phyloP scores from a whole-genome alignment of 192 early-diverging fungal genomes.

The Backusella mclennaniae region DNA sequence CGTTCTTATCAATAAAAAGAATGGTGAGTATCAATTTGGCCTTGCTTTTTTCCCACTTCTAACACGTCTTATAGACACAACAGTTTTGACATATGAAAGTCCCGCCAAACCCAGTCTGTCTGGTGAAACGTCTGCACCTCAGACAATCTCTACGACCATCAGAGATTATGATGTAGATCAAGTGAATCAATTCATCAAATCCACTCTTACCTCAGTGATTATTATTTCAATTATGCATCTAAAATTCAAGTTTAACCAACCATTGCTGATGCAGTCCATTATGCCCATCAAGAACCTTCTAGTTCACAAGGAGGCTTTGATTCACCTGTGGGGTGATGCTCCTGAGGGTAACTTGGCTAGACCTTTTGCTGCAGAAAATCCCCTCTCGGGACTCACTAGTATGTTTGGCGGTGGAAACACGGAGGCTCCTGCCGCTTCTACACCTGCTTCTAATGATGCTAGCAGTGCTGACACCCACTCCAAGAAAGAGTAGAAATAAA shows the following conservation, averaged over 20 bases:
- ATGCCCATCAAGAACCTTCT: constrained; percentile 72
- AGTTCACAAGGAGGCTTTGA: constrained; percentile 71
- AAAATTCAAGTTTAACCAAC: constrained; percentile 87
- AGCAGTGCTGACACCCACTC: neutral
- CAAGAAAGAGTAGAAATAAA: constrained; percentile 16
- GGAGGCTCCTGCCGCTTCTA: constrained; percentile 7
- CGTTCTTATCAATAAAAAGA: constrained; percentile 59
- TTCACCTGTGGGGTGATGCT: constrained; percentile 78
- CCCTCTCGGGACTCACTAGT: constrained; percentile 55
- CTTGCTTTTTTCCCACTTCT: neutral
- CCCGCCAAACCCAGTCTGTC: constrained; percentile 55
- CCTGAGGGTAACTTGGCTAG: constrained; percentile 77
- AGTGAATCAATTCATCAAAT: constrained; percentile 66
- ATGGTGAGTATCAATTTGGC: constrained; percentile 47
- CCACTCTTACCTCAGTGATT: constrained; percentile 63
- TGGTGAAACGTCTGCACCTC: constrained; percentile 19
- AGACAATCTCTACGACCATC: constrained; percentile 39
- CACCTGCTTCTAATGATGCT: neutral
- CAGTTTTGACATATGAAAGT: constrained; percentile 77
- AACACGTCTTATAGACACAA: constrained; percentile 60
- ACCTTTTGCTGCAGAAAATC: constrained; percentile 80
- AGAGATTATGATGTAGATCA: constrained; percentile 80
- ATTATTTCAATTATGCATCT: constrained; percentile 85
- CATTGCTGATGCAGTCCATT: constrained; percentile 84
- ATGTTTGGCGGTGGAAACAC: constrained; percentile 32